Conservation (phyloP, 371 early-diverging fungal genomes). For the Circinella umbellata region DNA sequence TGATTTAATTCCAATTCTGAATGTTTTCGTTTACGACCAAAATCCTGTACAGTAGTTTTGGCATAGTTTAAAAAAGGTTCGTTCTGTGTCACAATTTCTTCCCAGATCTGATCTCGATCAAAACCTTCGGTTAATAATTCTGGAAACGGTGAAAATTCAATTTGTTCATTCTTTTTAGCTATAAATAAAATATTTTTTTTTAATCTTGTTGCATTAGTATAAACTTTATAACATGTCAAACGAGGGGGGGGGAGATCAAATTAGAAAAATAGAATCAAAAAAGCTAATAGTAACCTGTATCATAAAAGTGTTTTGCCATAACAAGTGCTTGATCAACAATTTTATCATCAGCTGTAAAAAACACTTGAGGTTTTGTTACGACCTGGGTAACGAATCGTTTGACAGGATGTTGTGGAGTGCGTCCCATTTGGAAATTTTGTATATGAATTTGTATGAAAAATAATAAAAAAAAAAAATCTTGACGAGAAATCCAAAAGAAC, state of each 20-base stretch:
- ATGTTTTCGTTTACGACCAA: conserved; percentile 18
- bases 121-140: conserved; percentile 79
- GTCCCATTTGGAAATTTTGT: background rate
- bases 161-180: conserved; percentile 57
- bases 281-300: conserved; percentile 51
- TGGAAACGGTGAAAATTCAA: conserved; percentile 55
- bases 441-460: no score
- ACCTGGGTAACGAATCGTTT: conserved; percentile 38
- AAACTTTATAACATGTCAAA: no score
- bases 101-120: conserved; percentile 92
- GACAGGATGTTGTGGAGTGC: background rate
- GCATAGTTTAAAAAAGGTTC: conserved; percentile 77
- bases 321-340: conserved; percentile 41
- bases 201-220: background rate
- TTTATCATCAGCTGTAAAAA: conserved; percentile 46
- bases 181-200: conserved; percentile 5
- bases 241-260: no score
- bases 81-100: conserved; percentile 87
- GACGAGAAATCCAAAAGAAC: no score
- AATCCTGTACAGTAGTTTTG: conserved; percentile 46
- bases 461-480: no score
- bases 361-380: conserved; percentile 56
- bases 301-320: conserved; percentile 59
- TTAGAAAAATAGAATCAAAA: no score
- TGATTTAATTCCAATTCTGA: conserved; percentile 19